phyloP scores from a whole-genome alignment of 2,329 filamentous ascomycete genomes.

The Zymoseptoria brevis region DNA sequence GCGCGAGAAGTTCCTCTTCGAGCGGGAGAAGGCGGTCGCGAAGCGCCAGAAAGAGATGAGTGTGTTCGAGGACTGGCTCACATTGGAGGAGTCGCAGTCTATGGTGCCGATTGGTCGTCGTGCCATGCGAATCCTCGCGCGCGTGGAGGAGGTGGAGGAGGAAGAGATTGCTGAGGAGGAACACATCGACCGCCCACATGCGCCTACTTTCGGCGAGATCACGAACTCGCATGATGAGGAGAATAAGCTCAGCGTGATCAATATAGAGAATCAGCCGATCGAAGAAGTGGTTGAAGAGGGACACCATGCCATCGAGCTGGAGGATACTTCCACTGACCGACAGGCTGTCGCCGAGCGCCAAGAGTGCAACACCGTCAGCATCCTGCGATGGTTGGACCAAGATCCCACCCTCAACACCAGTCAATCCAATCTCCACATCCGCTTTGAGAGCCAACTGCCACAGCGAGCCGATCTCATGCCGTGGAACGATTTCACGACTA shows the following conservation, averaged over 20 bases:
- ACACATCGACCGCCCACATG: background rate
- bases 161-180: background rate
- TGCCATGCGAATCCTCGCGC: background rate
- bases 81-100: background rate
- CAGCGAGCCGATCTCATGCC: background rate
- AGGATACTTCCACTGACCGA: background rate
- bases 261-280: background rate
- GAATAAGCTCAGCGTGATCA: background rate
- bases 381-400: background rate
- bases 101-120: background rate
- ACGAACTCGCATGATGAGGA: background rate
- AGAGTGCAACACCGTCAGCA: background rate
- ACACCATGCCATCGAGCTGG: background rate
- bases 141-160: background rate
- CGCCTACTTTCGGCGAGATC: background rate
- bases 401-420: too few species aligned
- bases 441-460: background rate
- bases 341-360: background rate
- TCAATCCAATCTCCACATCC: background rate
- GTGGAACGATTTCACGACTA: background rate
- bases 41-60: background rate
- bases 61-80: background rate
- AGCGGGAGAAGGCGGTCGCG: background rate
- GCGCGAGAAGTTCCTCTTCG: background rate
- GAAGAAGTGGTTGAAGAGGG: background rate